Evolutionary conservation across 164 flowering plant species (phyloP), one percentile per base, ranked within the genome.

Genomic region (Liquidambar formosana): DNA sequence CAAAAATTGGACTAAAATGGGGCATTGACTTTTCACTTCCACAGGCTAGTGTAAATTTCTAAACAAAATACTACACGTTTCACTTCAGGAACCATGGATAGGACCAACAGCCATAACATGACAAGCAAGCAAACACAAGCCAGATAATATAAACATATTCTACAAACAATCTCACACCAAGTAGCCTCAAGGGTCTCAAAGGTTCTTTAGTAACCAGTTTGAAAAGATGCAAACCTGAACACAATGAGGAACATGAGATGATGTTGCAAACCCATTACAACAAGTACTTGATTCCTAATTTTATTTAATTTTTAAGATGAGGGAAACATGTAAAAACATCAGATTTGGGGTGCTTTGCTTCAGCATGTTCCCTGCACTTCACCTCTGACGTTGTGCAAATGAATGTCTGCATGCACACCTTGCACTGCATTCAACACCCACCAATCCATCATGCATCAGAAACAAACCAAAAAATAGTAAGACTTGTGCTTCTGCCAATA

Each of bases 341-440:
- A 41, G 85, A 69, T 57, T 92, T 92, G 18, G 95, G 97, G 71
- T 92, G 97, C 86, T 90, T 92, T 0, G 93, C 90, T 69, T 90
- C 97, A 8, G 94, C 96, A 77, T 92, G 97, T 76, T 92, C 97
- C 84, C 79, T 86, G 84, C 97, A 92, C 71, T 92, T 92, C 77
- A 84, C 94, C 84, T 92, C 97, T 0, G 97, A 79, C 0, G 97
- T 88, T 16, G 97, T 91, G 82, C 94, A 88, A 18, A 91, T 91
- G 75, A 91, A 91, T 48, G 97, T 90, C 79, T 93, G 97, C 94
- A 93, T 88, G 70, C 98, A 93, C 70, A 93, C 97, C 84, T 93
- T 93, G 87, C 98, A 93, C 98, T 93, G 95, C 91, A 85, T 71
- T 58, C 73, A 75, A 41, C 62, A 72, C n/a, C 66, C 28, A 64